Base-by-base conservation (phyloP, 768 basidiomycete species). In the Tremella mesenterica region DNA sequence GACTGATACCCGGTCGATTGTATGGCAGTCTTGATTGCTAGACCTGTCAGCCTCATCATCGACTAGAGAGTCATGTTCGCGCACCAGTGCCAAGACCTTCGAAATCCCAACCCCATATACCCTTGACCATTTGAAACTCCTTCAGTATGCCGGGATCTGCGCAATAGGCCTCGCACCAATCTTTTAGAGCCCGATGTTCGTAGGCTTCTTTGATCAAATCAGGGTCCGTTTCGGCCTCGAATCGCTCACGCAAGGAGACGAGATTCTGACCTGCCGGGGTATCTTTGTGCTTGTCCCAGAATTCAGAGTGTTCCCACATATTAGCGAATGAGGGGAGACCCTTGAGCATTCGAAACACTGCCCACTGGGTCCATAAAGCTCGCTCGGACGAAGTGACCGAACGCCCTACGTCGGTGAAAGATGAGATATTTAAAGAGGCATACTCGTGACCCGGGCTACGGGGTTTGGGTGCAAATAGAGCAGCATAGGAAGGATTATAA, bases 81-180 rank as follows among this genome's bases (percentile, higher is more conserved):
- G n/a, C n/a, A 66, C 67, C 59, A 4, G 55, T 44, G 48, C 67
- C 59, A 6, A 83, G 66, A 8, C 73, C 76, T 21, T 67, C 70
- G 26, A 77, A 67, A 60, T 81, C 74, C 81, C 81, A 82, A n/a
- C 81, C 81, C 63, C 81, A 81, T 25, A 81, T 79, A 4, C 80
- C 74, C 76, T 86, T 86, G 21, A 78, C 75, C 57, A 87, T 85
- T 5, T 79, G 77, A 65, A 90, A 87, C 72, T 88, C 86, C 69
- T 88, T 89, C 57, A 89, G 75, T 14, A 78, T 70, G 61, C 84
- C 88, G 7, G 70, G 75, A 62, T 83, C 85, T 23, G 79, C 77
- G 53, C 86, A 88, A 62, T 87, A 89, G 52, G 85, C 82, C 59
- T 88, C 85, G 7, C 86, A 86, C 88, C 88, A 90, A 54, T 84